Percentiles rank a stretch among this genome's conserved stretches.
Conservation (phyloP, 371 early-diverging fungal genomes). For the Apophysomyces variabilis region DNA sequence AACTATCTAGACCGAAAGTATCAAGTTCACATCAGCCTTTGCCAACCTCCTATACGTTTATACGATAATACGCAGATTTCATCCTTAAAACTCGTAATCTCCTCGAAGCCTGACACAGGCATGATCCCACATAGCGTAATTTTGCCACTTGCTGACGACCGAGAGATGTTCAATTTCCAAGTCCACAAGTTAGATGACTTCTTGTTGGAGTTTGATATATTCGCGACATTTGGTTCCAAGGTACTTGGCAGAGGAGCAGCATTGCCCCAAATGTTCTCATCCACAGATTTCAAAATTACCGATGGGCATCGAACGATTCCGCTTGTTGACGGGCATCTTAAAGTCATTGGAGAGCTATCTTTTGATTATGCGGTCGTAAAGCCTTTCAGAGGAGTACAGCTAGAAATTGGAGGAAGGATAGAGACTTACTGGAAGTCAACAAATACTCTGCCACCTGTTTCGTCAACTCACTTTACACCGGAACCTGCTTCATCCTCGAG, state of each 20-base stretch:
- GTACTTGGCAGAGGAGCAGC: conserved; percentile 90
- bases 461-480: conserved; percentile 21
- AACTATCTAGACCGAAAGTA: conserved; percentile 89
- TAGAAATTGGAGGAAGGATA: conserved; percentile 91
- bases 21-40: conserved; percentile 76
- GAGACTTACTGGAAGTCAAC: conserved; percentile 98
- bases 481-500: conserved; percentile 22
- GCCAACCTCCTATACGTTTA: conserved; percentile 61
- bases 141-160: conserved; percentile 84
- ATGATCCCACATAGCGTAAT: conserved; percentile 91
- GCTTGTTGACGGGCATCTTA: conserved; percentile 84
- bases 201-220: conserved; percentile 88
- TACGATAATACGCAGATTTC: conserved; percentile 73
- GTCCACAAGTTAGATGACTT: conserved; percentile 77
- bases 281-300: conserved; percentile 35
- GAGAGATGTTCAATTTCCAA: conserved; percentile 82
- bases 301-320: conserved; percentile 66
- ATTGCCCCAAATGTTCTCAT: conserved; percentile 70
- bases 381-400: conserved; percentile 84
- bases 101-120: conserved; percentile 84
- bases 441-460: conserved; percentile 53
- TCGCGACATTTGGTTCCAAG: conserved; percentile 93
- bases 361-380: conserved; percentile 83
- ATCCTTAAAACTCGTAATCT: conserved; percentile 58
- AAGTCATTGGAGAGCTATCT: conserved; percentile 88